Evolutionary conservation across 768 basidiomycete species (phyloP).

Genomic region (Rickenella mellea): DNA sequence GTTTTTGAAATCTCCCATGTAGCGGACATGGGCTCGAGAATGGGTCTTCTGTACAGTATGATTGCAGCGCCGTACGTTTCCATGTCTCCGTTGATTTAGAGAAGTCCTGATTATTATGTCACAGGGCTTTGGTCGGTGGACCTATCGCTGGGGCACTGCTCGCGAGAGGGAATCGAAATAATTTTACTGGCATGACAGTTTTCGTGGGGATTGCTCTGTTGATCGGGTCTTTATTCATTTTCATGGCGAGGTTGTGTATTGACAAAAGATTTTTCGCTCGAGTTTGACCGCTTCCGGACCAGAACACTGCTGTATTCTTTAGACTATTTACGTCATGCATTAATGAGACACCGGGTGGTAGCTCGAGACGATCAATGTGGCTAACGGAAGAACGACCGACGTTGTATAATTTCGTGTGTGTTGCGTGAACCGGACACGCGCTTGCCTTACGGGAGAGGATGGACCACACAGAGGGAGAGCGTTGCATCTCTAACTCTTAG

Average conservation of each 20-base stretch:
- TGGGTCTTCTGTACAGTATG: conserved; percentile 55
- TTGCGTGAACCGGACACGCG: background rate
- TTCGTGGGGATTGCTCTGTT: conserved; percentile 53
- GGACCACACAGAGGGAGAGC: no score
- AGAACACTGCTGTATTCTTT: conserved; percentile 15
- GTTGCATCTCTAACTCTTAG: no score
- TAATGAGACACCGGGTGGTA: background rate
- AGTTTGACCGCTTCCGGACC: conserved; percentile 31
- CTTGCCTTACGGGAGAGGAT: background rate
- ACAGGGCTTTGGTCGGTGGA: conserved; percentile 53
- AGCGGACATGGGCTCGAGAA: conserved; percentile 47
- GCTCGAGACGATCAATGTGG: background rate
- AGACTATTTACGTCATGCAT: background rate
- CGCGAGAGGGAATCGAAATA: conserved; percentile 32
- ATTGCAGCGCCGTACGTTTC: conserved; percentile 61
- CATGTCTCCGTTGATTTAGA: background rate
- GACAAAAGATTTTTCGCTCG: conserved; percentile 31
- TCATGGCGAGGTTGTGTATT: conserved; percentile 39
- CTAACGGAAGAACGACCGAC: background rate
- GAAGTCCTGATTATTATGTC: no score
- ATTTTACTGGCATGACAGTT: conserved; percentile 39
- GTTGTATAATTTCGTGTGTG: background rate
- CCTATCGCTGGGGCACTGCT: conserved; percentile 56
- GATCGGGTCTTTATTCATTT: conserved; percentile 47
- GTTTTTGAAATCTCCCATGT: conserved; percentile 57